These are phyloP conservation scores for Lepidopterella palustris DNA, from an alignment of 495 filamentous ascomycete species.

Conservation along the genomic window DNA sequence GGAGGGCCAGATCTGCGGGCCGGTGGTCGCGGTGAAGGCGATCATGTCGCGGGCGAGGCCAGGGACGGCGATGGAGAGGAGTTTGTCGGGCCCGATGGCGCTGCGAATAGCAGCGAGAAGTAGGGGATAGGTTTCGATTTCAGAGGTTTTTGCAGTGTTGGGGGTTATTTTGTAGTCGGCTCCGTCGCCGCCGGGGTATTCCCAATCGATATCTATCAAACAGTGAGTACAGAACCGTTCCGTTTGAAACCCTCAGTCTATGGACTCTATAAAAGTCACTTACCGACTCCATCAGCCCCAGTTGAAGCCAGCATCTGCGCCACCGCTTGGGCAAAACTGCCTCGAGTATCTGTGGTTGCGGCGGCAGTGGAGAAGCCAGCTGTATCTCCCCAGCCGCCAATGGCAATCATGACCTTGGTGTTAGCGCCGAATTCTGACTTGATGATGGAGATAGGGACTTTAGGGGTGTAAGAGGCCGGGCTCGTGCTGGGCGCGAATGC, in stretches of 20 bases:
- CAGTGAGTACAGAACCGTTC: no score
- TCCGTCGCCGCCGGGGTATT: constrained; percentile 75
- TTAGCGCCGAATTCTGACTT: constrained; percentile 7
- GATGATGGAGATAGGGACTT: constrained; percentile 14
- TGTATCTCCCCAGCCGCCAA: constrained; percentile 70
- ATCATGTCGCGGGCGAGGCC: constrained; percentile 65
- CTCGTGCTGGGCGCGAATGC: constrained; percentile 14
- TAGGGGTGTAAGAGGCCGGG: constrained; percentile 6
- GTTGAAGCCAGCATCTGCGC: constrained; percentile 54
- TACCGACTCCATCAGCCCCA: constrained; percentile 30
- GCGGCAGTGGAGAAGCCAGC: constrained; percentile 55
- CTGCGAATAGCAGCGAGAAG: constrained; percentile 55
- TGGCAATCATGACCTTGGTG: constrained; percentile 53
- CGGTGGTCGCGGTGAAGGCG: constrained; percentile 57
- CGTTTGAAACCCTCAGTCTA: no score
- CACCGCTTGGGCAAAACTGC: constrained; percentile 58
- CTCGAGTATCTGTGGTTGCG: constrained; percentile 45
- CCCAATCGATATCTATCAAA: constrained; percentile 82
- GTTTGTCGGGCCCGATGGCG: constrained; percentile 53
- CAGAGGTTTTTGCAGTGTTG: constrained; percentile 54
- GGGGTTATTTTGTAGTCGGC: constrained; percentile 68
- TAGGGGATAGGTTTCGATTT: constrained; percentile 59
- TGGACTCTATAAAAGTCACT: no score
- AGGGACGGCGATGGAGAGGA: constrained; percentile 66
- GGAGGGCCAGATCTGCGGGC: constrained; percentile 55